phyloP scores from a whole-genome alignment of 441 rosid genomes.

The Gossypium schwendimanii region DNA sequence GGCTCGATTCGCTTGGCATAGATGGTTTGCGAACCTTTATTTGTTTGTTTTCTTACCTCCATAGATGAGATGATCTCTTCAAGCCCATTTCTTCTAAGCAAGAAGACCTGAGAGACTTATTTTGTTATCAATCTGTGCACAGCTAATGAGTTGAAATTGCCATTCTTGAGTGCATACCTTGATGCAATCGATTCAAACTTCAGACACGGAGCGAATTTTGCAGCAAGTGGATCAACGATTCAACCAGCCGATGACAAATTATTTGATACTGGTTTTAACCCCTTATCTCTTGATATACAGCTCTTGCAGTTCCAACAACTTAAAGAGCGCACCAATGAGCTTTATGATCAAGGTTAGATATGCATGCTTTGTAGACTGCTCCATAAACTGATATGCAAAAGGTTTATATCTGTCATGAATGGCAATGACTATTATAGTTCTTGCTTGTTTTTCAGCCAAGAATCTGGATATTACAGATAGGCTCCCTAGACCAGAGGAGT shows the following conservation, averaged over 20 bases:
- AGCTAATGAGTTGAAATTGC: conserved; percentile 30
- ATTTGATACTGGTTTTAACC: conserved; percentile 21
- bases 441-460: conserved; percentile 6
- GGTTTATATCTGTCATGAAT: not conserved
- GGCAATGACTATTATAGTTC: not conserved
- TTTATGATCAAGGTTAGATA: conserved; percentile 21
- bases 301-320: conserved; percentile 31
- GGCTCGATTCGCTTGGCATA: not conserved
- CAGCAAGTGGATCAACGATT: conserved; percentile 27
- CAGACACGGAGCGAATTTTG: conserved; percentile 33
- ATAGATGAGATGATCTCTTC: not conserved
- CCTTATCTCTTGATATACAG: conserved; percentile 32
- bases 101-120: not conserved
- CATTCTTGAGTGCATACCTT: conserved; percentile 26
- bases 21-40: not conserved
- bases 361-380: not conserved
- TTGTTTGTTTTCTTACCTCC: not conserved
- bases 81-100: not conserved
- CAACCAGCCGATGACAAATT: conserved; percentile 5
- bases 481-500: conserved; percentile 27
- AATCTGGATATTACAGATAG: conserved; percentile 2
- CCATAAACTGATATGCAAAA: not conserved
- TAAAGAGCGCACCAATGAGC: conserved; percentile 22
- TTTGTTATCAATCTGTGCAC: conserved; percentile 4
- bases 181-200: conserved; percentile 30